These are phyloP conservation scores for Ganoderma boninense DNA, from an alignment of 1,284 basidiomycete genomes.

Conservation along the genomic window DNA sequence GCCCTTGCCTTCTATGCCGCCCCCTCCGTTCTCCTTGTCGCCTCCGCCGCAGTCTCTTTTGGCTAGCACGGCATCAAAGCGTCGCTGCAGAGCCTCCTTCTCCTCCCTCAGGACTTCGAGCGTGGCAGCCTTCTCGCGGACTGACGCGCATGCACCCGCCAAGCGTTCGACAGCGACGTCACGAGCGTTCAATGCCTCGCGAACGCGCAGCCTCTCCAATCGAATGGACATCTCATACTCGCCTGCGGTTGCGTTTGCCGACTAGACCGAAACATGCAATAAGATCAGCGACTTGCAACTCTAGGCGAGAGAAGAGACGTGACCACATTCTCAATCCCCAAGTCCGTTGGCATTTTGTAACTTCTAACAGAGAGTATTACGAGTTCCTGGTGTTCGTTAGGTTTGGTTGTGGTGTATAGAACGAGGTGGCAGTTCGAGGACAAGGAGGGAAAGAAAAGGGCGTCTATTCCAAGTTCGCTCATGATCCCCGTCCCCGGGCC, in stretches of 20 bases:
- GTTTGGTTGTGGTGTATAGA: too few relatives aligned
- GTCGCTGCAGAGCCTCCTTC: conserved; percentile 40
- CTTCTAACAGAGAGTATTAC: too few relatives aligned
- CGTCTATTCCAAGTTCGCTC: background rate
- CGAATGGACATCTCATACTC: conserved; percentile 45
- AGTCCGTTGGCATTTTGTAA: background rate
- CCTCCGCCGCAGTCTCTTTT: background rate
- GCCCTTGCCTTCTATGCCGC: background rate
- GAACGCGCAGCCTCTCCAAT: conserved; percentile 60
- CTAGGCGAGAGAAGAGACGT: background rate
- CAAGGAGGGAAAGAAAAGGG: background rate
- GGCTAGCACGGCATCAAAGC: conserved; percentile 23
- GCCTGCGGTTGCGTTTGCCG: background rate
- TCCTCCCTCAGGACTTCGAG: conserved; percentile 60
- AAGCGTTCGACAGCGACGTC: conserved; percentile 70
- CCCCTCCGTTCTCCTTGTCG: conserved; percentile 13
- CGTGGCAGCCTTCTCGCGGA: conserved; percentile 63
- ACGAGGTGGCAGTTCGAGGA: background rate
- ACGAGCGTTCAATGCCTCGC: conserved; percentile 68
- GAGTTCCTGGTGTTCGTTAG: too few relatives aligned
- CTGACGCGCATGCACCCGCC: conserved; percentile 64
- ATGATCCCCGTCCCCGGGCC: too few relatives aligned
- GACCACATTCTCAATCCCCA: background rate
- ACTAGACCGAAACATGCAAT: too few relatives aligned
- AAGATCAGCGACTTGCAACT: too few relatives aligned